Conservation (phyloP, 352 stramenopile species). For the Globisporangium perplexum region DNA sequence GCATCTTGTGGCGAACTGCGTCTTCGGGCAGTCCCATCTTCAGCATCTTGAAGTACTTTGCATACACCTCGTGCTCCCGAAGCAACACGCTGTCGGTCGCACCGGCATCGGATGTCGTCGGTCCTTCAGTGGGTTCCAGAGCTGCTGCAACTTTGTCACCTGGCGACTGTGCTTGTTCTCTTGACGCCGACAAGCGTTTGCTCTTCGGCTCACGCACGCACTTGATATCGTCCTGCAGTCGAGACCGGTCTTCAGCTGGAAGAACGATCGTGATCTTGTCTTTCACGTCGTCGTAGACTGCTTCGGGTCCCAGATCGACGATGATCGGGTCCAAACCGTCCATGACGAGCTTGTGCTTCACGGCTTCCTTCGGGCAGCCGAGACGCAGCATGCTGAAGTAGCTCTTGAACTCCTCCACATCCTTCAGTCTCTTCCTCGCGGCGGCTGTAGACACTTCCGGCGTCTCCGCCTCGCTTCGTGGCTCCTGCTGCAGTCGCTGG, state of each 20-base stretch:
- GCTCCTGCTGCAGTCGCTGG: conserved; percentile 1
- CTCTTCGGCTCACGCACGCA: conserved; percentile 25
- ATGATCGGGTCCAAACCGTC: conserved; percentile 83
- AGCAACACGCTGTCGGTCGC: conserved; percentile 16
- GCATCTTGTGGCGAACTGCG: conserved; percentile 85
- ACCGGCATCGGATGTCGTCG: neutral
- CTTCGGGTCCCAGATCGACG: conserved; percentile 50
- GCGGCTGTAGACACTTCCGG: neutral
- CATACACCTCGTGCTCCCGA: conserved; percentile 43
- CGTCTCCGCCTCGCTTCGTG: neutral
- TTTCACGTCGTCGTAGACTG: conserved; percentile 61
- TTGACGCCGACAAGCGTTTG: neutral
- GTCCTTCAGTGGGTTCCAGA: conserved; percentile 2
- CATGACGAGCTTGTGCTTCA: conserved; percentile 89
- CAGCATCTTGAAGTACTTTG: conserved; percentile 93
- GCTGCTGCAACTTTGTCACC: conserved; percentile 3
- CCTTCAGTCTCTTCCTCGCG: conserved; percentile 31
- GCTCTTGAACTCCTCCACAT: conserved; percentile 62
- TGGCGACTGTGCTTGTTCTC: neutral
- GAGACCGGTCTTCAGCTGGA: conserved; percentile 15
- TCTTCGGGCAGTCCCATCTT: conserved; percentile 84
- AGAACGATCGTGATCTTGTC: conserved; percentile 28
- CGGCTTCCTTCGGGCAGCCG: conserved; percentile 83
- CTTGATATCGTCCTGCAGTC: conserved; percentile 64
- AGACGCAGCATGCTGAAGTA: conserved; percentile 96